A percentile compares a stretch with the other conserved stretches of the same genome.
Evolutionary conservation across 2,329 filamentous ascomycete species (phyloP).

Genomic region (Zymoseptoria passerinii): DNA sequence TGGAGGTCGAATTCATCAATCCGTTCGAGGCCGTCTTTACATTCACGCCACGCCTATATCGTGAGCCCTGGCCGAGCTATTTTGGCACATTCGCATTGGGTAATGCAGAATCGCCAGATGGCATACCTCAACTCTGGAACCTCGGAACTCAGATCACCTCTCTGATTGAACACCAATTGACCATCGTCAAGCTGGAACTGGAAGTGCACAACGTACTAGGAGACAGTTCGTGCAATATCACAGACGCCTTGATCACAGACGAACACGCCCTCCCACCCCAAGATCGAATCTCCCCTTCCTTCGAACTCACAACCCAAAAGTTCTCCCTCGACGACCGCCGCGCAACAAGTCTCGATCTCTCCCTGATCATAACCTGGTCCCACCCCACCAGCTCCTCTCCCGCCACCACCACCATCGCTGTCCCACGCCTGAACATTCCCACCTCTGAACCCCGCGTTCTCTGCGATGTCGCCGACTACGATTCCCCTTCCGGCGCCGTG

Average conservation of each 20-base stretch:
- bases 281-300: constrained; percentile 11
- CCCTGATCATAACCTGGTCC: constrained; percentile 69
- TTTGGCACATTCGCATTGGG: constrained; percentile 48
- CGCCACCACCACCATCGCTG: constrained; percentile 59
- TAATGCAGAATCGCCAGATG: constrained; percentile 35
- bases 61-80: constrained; percentile 76
- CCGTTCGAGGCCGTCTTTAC: constrained; percentile 93
- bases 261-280: constrained; percentile 10
- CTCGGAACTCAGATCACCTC: constrained; percentile 65
- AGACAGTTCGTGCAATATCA: constrained; percentile 49
- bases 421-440: constrained; percentile 73
- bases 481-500: constrained; percentile 23
- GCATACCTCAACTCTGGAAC: constrained; percentile 73
- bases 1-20: constrained; percentile 64
- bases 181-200: constrained; percentile 58
- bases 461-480: constrained; percentile 27
- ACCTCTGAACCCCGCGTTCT: constrained; percentile 82
- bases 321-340: constrained; percentile 71
- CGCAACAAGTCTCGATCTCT: constrained; percentile 64
- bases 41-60: constrained; percentile 68
- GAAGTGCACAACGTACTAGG: constrained; percentile 53
- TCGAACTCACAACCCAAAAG: constrained; percentile 61
- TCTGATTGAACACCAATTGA: constrained; percentile 58
- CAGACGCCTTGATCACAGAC: constrained; percentile 6
- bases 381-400: constrained; percentile 36